These are phyloP conservation scores for Globisporangium sylvaticum DNA, from an alignment of 352 stramenopile species.

Conservation along the genomic window DNA sequence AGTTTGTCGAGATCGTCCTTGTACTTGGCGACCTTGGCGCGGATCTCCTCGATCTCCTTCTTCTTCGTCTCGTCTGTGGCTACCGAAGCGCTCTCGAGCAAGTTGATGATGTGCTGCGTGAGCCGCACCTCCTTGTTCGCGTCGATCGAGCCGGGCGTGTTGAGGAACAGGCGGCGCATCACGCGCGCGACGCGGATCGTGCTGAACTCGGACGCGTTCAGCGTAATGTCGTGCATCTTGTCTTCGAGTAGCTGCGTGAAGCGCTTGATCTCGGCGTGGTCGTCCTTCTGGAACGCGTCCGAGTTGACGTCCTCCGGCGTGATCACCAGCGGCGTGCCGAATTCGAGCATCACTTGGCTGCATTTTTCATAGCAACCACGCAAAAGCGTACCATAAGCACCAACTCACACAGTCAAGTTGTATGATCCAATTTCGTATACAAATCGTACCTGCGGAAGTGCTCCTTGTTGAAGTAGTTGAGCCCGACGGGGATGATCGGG, in stretches of 20 bases:
- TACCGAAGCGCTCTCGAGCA: constrained; percentile 46
- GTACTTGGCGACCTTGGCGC: constrained; percentile 57
- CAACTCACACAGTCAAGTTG: no score
- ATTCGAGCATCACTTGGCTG: constrained; percentile 68
- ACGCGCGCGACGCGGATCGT: constrained; percentile 55
- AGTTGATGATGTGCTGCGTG: constrained; percentile 73
- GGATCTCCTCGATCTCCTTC: constrained; percentile 29
- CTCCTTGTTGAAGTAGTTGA: constrained; percentile 86
- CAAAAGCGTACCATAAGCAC: not conserved
- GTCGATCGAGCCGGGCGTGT: constrained; percentile 55
- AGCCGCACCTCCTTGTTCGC: constrained; percentile 70
- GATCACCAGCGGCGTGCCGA: constrained; percentile 55
- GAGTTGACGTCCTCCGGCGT: constrained; percentile 29
- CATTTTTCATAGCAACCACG: not conserved
- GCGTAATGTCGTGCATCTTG: constrained; percentile 43
- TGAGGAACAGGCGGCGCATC: constrained; percentile 69
- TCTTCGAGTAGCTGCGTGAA: constrained; percentile 31
- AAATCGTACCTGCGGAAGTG: constrained; percentile 61
- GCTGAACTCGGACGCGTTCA: constrained; percentile 66
- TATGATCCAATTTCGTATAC: no score
- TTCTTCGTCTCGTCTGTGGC: constrained; percentile 32
- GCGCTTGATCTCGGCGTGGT: constrained; percentile 38
- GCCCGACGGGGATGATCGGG: constrained; percentile 59
- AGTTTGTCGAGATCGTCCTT: constrained; percentile 51
- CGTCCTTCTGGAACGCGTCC: constrained; percentile 30